These are phyloP conservation scores for Rhytidhysteron rufulum DNA, from an alignment of 2,329 filamentous ascomycete species.

Conservation along the genomic window DNA sequence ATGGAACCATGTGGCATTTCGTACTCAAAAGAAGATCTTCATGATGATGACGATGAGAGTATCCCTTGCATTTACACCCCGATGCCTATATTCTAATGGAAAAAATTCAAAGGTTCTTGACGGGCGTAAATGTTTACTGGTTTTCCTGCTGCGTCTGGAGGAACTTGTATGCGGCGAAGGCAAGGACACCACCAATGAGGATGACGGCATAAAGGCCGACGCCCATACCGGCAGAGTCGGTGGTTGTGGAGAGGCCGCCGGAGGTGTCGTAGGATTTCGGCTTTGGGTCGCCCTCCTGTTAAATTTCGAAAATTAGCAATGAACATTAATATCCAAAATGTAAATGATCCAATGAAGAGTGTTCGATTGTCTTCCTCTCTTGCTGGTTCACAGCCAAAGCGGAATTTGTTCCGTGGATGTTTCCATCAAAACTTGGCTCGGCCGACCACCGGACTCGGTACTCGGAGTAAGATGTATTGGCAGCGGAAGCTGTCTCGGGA, in stretches of 20 bases:
- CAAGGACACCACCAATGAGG: conserved; percentile 69
- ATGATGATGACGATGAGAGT: too few relatives aligned
- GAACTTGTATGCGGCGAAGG: conserved; percentile 84
- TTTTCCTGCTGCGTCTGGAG: conserved; percentile 53
- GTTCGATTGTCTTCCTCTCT: too few relatives aligned
- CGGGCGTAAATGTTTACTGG: too few relatives aligned
- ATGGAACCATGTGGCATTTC: too few relatives aligned
- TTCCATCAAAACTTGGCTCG: neutral
- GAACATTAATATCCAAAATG: neutral
- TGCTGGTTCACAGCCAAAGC: too few relatives aligned
- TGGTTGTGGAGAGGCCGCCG: conserved; percentile 49
- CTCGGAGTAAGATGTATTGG: neutral
- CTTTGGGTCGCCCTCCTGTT: conserved; percentile 68
- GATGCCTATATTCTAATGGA: too few relatives aligned
- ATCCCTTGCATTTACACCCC: too few relatives aligned
- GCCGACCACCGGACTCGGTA: conserved; percentile 1
- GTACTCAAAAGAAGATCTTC: too few relatives aligned
- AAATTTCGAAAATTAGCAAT: neutral
- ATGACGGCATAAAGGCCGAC: conserved; percentile 78
- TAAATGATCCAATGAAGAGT: neutral
- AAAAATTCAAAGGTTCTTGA: too few relatives aligned
- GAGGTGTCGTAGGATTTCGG: conserved; percentile 58
- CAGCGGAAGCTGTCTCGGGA: neutral
- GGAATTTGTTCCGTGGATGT: neutral
- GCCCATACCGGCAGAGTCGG: conserved; percentile 57